These are phyloP conservation scores for Coprinellus aureogranulatus DNA, from an alignment of 768 basidiomycete species.

Conservation along the genomic window DNA sequence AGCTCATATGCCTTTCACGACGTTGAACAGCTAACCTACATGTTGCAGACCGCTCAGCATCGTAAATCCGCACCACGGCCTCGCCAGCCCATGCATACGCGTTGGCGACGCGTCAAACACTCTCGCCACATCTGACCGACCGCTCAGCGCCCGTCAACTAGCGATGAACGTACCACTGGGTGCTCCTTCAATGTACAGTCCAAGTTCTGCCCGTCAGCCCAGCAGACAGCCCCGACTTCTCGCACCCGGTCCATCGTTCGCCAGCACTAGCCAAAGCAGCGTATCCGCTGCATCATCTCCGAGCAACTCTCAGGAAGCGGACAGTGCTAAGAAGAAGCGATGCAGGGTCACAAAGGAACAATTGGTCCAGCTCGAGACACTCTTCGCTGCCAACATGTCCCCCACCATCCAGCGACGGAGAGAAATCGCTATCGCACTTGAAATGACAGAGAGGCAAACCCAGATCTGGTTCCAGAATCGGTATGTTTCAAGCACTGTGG, in stretches of 20 bases:
- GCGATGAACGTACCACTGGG: background rate
- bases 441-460: conserved; percentile 84
- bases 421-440: conserved; percentile 70
- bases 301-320: background rate
- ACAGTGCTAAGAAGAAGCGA: conserved; percentile 41
- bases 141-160: no score
- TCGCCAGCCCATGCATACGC: background rate
- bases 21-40: background rate
- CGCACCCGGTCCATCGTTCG: background rate
- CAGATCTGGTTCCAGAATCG: conserved; percentile 91
- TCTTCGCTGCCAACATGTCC: conserved; percentile 66
- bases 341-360: conserved; percentile 80
- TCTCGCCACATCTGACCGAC: background rate
- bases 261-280: background rate
- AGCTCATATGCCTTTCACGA: no score
- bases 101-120: background rate
- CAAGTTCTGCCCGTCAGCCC: background rate
- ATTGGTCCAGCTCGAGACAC: conserved; percentile 68
- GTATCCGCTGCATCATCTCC: background rate
- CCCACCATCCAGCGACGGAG: conserved; percentile 69
- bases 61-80: background rate
- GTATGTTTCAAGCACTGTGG: conserved; percentile 32
- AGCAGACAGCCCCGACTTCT: background rate
- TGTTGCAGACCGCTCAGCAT: background rate
- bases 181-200: no score